phyloP scores from a whole-genome alignment of 495 filamentous ascomycete genomes.

The Penicillium malachiteum region DNA sequence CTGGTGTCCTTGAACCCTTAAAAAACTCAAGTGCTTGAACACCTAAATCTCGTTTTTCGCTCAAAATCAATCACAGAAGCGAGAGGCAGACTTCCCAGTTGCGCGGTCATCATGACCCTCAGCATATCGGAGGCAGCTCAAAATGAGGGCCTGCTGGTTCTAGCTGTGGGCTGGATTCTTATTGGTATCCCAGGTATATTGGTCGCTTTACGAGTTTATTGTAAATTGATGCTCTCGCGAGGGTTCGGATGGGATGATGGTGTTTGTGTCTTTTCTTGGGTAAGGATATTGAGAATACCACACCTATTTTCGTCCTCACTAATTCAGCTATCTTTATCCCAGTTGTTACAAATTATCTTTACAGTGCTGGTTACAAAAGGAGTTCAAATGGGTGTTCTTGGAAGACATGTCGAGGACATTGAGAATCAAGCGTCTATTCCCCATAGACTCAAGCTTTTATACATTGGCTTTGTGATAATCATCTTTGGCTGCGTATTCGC shows the following conservation, averaged over 20 bases:
- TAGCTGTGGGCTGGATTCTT: conserved; percentile 14
- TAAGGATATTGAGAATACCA: too few species aligned
- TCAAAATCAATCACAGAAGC: too few species aligned
- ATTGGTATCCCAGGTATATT: conserved; percentile 10
- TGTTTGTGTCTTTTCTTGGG: conserved; percentile 11
- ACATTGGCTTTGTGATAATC: conserved; percentile 16
- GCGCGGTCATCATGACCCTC: too few species aligned
- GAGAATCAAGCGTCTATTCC: conserved; percentile 2
- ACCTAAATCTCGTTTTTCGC: too few species aligned
- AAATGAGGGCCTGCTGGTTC: conserved; percentile 10
- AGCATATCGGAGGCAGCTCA: not conserved
- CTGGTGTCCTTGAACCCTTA: too few species aligned
- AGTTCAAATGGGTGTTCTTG: conserved; percentile 12
- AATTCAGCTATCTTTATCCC: not conserved
- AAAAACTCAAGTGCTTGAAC: too few species aligned
- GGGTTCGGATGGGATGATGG: conserved; percentile 13
- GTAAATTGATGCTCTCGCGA: conserved; percentile 8
- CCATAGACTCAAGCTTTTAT: conserved; percentile 15
- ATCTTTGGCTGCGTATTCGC: conserved; percentile 25
- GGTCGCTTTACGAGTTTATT: conserved; percentile 12
- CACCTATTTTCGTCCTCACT: too few species aligned
- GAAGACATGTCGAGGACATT: conserved; percentile 11
- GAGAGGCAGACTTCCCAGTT: too few species aligned
- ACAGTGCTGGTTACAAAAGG: conserved; percentile 10
- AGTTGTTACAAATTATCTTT: conserved; percentile 11